Conservation (phyloP, 139 green algal species). For the Dunaliella primolecta region DNA sequence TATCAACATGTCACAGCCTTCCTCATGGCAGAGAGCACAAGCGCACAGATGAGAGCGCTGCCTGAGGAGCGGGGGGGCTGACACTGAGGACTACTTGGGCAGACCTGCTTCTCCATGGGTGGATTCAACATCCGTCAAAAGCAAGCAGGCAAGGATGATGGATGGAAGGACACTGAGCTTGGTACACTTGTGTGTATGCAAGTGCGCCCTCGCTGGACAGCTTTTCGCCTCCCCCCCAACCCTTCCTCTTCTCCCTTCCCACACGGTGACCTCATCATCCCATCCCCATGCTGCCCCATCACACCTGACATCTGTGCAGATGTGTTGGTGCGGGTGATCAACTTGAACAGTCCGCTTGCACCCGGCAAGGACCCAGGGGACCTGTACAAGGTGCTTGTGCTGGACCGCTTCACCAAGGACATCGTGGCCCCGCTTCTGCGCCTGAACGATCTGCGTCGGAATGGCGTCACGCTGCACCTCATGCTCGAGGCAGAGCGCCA, state of each 20-base stretch:
- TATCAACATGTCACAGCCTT: no score
- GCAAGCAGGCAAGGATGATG: not conserved
- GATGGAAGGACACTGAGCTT: not conserved
- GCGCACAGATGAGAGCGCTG: no score
- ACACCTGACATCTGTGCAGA: conserved; percentile 36
- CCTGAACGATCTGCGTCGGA: conserved; percentile 83
- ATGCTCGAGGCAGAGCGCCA: conserved; percentile 83
- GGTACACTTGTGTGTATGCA: no score
- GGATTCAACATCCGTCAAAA: not conserved
- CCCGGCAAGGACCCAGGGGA: conserved; percentile 41
- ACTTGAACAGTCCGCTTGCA: conserved; percentile 32
- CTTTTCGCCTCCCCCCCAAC: not conserved
- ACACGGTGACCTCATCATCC: not conserved
- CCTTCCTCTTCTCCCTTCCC: not conserved
- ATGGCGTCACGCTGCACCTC: conserved; percentile 95
- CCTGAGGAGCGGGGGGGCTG: no score
- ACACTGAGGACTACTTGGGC: no score
- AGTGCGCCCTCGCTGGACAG: no score
- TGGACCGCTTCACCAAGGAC: conserved; percentile 87
- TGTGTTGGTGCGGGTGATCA: conserved; percentile 40
- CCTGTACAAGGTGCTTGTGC: conserved; percentile 92
- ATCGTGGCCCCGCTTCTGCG: conserved; percentile 90
- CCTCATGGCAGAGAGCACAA: no score
- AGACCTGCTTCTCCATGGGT: no score
- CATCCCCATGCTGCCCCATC: not conserved